Percentiles rank a stretch among this genome's conserved stretches.
Conservation (phyloP, 768 basidiomycete species). For the Lactarius tabidus region DNA sequence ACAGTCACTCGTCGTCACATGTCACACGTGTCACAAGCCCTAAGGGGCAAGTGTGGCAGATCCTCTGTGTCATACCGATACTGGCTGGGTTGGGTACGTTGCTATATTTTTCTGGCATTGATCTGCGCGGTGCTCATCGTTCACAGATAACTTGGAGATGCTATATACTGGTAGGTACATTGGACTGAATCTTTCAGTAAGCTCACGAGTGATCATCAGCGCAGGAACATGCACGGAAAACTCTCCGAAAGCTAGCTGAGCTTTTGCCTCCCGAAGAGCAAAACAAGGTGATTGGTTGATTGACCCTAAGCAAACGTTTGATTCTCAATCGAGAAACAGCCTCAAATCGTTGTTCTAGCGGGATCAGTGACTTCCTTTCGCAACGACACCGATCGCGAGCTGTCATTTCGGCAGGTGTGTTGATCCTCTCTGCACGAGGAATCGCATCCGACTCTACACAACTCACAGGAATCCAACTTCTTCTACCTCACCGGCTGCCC, state of each 20-base stretch:
- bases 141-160: background rate
- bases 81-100: background rate
- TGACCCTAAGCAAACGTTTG: background rate
- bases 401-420: slow-evolving; percentile 53
- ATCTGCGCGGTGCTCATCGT: background rate
- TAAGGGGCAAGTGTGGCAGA: background rate
- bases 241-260: slow-evolving; percentile 47
- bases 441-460: background rate
- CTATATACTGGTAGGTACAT: slow-evolving; percentile 6
- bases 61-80: background rate
- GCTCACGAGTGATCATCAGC: slow-evolving; percentile 34
- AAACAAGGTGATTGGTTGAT: slow-evolving; percentile 46
- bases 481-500: slow-evolving; percentile 80
- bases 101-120: background rate
- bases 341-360: slow-evolving; percentile 64
- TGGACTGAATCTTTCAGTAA: background rate
- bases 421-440: slow-evolving; percentile 26
- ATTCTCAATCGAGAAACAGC: slow-evolving; percentile 36
- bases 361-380: slow-evolving; percentile 61
- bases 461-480: slow-evolving; percentile 73
- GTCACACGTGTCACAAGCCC: too few relatives aligned
- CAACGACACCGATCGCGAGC: slow-evolving; percentile 83
- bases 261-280: slow-evolving; percentile 48
- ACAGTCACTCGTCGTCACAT: too few relatives aligned
- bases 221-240: slow-evolving; percentile 48